Base-by-base conservation (phyloP, 495 filamentous ascomycete species). In the Trichoderma asperelloides region DNA sequence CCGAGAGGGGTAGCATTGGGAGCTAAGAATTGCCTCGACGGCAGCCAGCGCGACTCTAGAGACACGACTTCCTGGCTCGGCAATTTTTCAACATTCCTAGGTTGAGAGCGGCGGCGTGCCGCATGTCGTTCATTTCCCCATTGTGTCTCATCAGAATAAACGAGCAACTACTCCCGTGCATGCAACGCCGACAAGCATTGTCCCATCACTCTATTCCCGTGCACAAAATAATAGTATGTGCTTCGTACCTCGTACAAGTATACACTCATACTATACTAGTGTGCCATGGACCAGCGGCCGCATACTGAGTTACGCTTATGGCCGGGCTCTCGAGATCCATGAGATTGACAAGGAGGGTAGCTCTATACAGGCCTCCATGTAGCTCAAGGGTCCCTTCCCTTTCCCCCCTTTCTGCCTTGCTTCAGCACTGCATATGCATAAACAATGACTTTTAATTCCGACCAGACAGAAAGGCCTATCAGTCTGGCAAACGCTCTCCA, bases 1-100 rank as follows among this genome's bases (percentile, higher is more conserved):
- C 55, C 55, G 55, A 60, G 55, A 60, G 55, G 55, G 55, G 55
- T 60, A 28, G 23, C 55, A 60, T 60, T 60, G 55, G 55, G 25
- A 60, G 55, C 55, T 30, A 60, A 60, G 55, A 30, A 28, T 28
- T 60, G 55, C 55, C 23, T 60, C 55, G 55, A 60, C 27, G 11
- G 25, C 55, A 60, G 55, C 55, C 12, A 60, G n/a, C 55, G 23
- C 55, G 12, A 28, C 30, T 60, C 55, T 60, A 1, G 23, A 30
- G 27, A 30, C 47, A 30, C 33, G 55, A 30, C 12, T 60, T 25
- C 55, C 55, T 30, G 27, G 12, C 23, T 28, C 23, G 55, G 55
- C 25, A 60, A 25, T 30, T 16, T 60, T 60, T 60, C 55, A 60
- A 60, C 15, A 13, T 30, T 60, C 55, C 12, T 13, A 8, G 6